A percentile compares a stretch with the other conserved stretches of the same genome.
Conservation (phyloP, 2,329 filamentous ascomycete genomes). For the Colletotrichum cordylinicola region DNA sequence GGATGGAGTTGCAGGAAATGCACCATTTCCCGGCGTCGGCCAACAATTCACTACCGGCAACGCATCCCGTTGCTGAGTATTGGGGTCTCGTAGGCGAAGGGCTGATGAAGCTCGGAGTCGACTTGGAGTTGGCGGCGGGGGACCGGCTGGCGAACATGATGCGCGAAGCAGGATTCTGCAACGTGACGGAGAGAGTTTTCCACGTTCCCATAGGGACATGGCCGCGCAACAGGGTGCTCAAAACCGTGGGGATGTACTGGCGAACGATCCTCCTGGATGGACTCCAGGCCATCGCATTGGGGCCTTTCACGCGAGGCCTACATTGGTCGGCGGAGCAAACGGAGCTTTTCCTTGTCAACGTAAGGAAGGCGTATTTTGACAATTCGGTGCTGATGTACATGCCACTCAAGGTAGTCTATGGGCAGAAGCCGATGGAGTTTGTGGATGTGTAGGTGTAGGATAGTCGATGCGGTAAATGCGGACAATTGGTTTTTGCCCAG, state of each 20-base stretch:
- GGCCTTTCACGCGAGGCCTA: conserved; percentile 55
- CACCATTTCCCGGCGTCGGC: conserved; percentile 53
- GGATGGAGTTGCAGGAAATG: conserved; percentile 62
- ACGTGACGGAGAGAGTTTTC: conserved; percentile 54
- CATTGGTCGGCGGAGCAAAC: conserved; percentile 54
- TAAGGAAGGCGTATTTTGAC: conserved; percentile 54
- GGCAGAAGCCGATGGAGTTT: conserved; percentile 46
- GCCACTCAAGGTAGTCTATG: conserved; percentile 61
- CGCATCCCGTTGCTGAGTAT: conserved; percentile 50
- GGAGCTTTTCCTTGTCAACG: conserved; percentile 52
- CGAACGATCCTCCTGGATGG: conserved; percentile 55
- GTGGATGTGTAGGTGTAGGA: neutral
- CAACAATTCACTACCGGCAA: conserved; percentile 39
- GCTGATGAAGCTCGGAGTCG: conserved; percentile 48
- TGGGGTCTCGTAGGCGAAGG: conserved; percentile 52
- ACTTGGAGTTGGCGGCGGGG: conserved; percentile 49
- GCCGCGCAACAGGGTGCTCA: conserved; percentile 56
- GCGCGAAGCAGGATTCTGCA: conserved; percentile 56
- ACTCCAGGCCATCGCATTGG: conserved; percentile 56
- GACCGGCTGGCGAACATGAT: conserved; percentile 49
- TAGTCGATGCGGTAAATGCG: neutral
- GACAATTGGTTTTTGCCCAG: neutral
- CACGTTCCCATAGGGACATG: conserved; percentile 61
- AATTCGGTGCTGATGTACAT: conserved; percentile 55
- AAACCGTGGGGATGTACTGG: conserved; percentile 58